Percentiles rank a stretch among this genome's conserved stretches.
phyloP scores from a whole-genome alignment of 73 alveolate genomes.

The Diophrys sp. region DNA sequence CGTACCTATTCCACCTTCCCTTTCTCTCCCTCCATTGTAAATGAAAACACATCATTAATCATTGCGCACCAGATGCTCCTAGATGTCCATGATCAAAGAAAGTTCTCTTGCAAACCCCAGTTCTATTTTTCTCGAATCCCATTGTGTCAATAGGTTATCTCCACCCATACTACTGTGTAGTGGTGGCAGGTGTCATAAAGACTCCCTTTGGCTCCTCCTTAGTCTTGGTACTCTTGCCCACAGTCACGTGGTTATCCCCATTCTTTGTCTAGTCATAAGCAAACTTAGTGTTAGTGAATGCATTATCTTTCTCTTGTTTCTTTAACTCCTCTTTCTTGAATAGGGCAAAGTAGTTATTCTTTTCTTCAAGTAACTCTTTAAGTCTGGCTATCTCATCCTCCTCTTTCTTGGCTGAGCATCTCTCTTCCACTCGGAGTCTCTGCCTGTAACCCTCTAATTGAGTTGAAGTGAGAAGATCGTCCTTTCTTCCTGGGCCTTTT shows the following conservation, averaged over 20 bases:
- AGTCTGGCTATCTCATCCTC: not conserved
- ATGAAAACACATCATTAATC: too few species aligned
- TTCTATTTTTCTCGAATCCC: not conserved
- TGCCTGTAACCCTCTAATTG: not conserved
- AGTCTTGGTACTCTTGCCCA: not conserved
- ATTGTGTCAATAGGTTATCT: not conserved
- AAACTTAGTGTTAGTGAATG: not conserved
- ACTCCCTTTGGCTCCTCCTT: not conserved
- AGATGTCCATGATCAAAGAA: not conserved
- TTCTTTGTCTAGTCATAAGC: not conserved
- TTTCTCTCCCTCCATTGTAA: too few species aligned
- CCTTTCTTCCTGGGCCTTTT: not conserved
- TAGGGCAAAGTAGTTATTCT: not conserved
- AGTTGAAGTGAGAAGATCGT: not conserved
- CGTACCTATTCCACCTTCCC: not conserved
- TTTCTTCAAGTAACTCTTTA: not conserved
- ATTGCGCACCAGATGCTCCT: too few species aligned
- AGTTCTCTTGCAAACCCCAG: constrained; percentile 1
- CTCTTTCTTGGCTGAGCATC: not conserved
- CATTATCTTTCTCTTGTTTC: not conserved
- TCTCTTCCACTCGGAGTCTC: not conserved
- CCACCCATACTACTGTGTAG: not conserved
- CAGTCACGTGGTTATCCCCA: not conserved
- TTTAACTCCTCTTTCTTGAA: not conserved
- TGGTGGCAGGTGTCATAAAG: not conserved